Conservation (phyloP, 1,139 yeast species). For the Debaryomyces psychrophilus region DNA sequence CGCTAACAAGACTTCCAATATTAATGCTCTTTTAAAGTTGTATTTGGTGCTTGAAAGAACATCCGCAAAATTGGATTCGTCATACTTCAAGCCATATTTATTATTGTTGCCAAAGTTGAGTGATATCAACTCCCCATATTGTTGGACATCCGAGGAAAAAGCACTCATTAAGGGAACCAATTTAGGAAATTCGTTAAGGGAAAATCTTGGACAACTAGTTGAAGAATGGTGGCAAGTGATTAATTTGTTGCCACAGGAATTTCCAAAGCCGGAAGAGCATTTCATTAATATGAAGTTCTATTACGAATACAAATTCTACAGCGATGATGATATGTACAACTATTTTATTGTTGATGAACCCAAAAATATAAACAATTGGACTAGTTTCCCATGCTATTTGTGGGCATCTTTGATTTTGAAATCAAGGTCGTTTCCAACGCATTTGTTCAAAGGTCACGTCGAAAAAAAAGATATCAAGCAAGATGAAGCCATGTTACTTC, state of each 20-base stretch:
- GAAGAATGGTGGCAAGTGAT: slow-evolving; percentile 58
- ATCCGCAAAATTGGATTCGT: slow-evolving; percentile 15
- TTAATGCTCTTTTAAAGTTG: slow-evolving; percentile 52
- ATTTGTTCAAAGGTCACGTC: slow-evolving; percentile 38
- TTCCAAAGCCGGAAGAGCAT: slow-evolving; percentile 38
- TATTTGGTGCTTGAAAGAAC: slow-evolving; percentile 45
- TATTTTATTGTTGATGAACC: slow-evolving; percentile 26
- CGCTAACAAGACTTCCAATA: slow-evolving; percentile 27
- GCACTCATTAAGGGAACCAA: slow-evolving; percentile 60
- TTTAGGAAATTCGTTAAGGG: slow-evolving; percentile 45
- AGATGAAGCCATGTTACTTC: slow-evolving; percentile 70
- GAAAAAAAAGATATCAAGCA: slow-evolving; percentile 23
- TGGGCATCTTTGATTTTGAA: slow-evolving; percentile 77
- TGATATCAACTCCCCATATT: slow-evolving; percentile 60
- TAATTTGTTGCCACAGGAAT: slow-evolving; percentile 36
- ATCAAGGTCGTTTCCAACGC: slow-evolving; percentile 78
- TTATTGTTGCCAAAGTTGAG: slow-evolving; percentile 56
- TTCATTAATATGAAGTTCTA: slow-evolving; percentile 49
- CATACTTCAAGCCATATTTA: slow-evolving; percentile 54
- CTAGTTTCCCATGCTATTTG: slow-evolving; percentile 63
- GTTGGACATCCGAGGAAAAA: slow-evolving; percentile 60
- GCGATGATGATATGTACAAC: slow-evolving; percentile 38
- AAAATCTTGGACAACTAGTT: slow-evolving; percentile 34
- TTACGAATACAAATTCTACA: slow-evolving; percentile 50
- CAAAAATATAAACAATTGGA: slow-evolving; percentile 48